phyloP scores from a whole-genome alignment of 441 rosid species.

The Pelargonium myrrhifolium region DNA sequence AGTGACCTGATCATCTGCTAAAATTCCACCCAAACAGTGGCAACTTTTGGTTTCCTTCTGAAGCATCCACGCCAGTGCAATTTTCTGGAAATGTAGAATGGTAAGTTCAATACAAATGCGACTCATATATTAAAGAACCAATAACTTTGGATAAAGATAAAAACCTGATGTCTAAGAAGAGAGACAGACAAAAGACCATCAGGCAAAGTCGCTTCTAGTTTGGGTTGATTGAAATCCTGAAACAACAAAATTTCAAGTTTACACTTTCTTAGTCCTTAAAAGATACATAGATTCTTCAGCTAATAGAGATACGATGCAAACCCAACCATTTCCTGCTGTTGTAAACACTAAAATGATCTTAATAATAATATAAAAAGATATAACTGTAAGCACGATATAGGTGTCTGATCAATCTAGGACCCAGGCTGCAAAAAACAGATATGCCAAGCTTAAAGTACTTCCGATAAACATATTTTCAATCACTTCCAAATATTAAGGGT shows the following conservation, averaged over 20 bases:
- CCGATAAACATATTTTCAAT: constrained; percentile 10
- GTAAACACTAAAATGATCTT: neutral
- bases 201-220: constrained; percentile 47
- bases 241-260: constrained; percentile 18
- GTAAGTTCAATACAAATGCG: constrained; percentile 19
- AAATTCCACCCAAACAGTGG: constrained; percentile 83
- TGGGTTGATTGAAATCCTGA: constrained; percentile 90
- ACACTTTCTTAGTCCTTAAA: too few relatives aligned
- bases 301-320: neutral
- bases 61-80: constrained; percentile 96
- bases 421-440: neutral
- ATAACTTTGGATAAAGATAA: constrained; percentile 13
- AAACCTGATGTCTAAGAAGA: constrained; percentile 92
- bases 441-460: neutral
- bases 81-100: constrained; percentile 50
- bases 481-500: constrained; percentile 15
- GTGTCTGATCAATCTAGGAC: neutral
- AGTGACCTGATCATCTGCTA: constrained; percentile 96
- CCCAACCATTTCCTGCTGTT: neutral
- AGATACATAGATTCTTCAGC: neutral
- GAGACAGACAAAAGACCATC: constrained; percentile 74
- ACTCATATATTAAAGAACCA: constrained; percentile 14
- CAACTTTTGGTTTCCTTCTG: constrained; percentile 78
- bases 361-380: neutral
- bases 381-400: neutral